Conservation (phyloP, 139 green algal species). For the Nannochloris sp. region DNA sequence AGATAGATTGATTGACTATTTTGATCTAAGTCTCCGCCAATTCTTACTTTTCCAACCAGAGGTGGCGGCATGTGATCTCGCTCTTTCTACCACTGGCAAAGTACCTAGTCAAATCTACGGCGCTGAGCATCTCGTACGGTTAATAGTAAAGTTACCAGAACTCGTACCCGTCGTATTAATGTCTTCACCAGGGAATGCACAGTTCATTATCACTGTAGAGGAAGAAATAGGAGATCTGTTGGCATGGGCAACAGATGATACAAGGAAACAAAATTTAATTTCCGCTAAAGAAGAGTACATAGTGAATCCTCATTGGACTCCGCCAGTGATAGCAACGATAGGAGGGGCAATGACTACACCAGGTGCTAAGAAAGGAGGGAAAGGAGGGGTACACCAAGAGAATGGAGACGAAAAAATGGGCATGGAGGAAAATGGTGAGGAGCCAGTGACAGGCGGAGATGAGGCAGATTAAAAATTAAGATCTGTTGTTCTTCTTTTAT, state of each 20-base stretch:
- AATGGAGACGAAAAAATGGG: too few relatives aligned
- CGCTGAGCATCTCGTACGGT: conserved; percentile 78
- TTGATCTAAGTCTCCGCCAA: conserved; percentile 69
- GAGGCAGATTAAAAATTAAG: neutral
- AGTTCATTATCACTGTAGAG: conserved; percentile 19
- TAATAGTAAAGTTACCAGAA: conserved; percentile 83
- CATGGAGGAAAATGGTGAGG: too few relatives aligned
- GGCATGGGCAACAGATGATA: conserved; percentile 1
- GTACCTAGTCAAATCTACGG: conserved; percentile 69
- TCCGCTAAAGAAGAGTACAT: conserved; percentile 13
- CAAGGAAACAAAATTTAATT: conserved; percentile 14
- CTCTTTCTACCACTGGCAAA: neutral
- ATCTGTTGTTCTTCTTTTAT: too few relatives aligned
- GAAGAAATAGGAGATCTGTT: conserved; percentile 25
- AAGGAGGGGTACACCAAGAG: too few relatives aligned
- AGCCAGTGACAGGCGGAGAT: neutral
- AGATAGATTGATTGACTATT: conserved; percentile 64
- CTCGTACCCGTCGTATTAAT: conserved; percentile 47
- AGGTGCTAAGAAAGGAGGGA: too few relatives aligned
- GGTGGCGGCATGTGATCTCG: conserved; percentile 1
- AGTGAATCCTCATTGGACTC: too few relatives aligned
- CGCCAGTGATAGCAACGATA: too few relatives aligned
- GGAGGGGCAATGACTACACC: too few relatives aligned
- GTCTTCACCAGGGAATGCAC: conserved; percentile 7
- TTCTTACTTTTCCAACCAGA: conserved; percentile 77